phyloP scores from a whole-genome alignment of 371 early-diverging fungal species.

The Apophysomyces sp. region DNA sequence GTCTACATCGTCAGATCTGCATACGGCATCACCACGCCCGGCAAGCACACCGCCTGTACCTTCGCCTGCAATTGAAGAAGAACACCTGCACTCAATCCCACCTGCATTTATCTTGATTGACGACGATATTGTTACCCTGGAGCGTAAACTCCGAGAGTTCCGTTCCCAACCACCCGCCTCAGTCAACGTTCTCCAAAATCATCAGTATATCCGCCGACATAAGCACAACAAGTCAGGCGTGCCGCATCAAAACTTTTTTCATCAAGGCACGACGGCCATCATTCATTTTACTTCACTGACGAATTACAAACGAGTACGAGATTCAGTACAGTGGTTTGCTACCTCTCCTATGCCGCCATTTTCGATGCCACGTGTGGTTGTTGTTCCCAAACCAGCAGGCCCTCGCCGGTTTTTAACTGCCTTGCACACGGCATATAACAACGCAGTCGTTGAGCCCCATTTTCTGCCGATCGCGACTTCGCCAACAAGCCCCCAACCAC shows the following conservation, averaged over 20 bases:
- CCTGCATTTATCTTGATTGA: slow-evolving; percentile 65
- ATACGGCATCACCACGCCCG: neutral
- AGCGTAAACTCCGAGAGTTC: slow-evolving; percentile 42
- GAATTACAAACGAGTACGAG: slow-evolving; percentile 60
- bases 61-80: slow-evolving; percentile 36
- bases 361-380: slow-evolving; percentile 56
- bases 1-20: neutral
- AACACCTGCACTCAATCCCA: slow-evolving; percentile 33
- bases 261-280: slow-evolving; percentile 48
- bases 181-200: slow-evolving; percentile 8
- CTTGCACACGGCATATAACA: slow-evolving; percentile 61
- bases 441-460: slow-evolving; percentile 55
- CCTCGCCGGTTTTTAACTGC: slow-evolving; percentile 66
- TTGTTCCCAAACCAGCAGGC: slow-evolving; percentile 71
- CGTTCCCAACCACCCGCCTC: slow-evolving; percentile 32
- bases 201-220: slow-evolving; percentile 23
- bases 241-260: slow-evolving; percentile 14
- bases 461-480: slow-evolving; percentile 68
- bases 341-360: slow-evolving; percentile 8
- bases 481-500: slow-evolving; percentile 37
- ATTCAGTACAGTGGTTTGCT: slow-evolving; percentile 43
- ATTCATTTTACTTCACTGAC: slow-evolving; percentile 60
- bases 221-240: slow-evolving; percentile 25
- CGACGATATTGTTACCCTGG: slow-evolving; percentile 54
- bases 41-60: slow-evolving; percentile 13